Base-by-base conservation (phyloP, 495 filamentous ascomycete species). In the Lophiostoma macrostomum region DNA sequence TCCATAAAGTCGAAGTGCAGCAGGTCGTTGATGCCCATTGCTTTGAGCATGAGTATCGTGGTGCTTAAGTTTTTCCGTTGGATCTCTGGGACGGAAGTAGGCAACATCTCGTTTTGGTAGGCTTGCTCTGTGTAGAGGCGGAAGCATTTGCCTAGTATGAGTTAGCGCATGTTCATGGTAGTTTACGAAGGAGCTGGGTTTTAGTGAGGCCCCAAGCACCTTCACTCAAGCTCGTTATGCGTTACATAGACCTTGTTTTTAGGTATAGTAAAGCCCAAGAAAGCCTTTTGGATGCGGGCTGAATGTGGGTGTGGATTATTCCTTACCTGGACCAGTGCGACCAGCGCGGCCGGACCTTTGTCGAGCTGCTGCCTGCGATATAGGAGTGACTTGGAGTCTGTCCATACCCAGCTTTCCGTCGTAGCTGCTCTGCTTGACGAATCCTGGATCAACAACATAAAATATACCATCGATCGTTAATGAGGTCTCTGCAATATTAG, bases 1-100 rank as follows among this genome's bases (percentile, higher is more conserved):
- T 97, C 94, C 91, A 99, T 96, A 63, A 97, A 99, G 67, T 96
- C 91, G 62, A 99, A 99, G 56, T 95, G 89, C 10, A 99, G 80
- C 3, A 99, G 75, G 63, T 99, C 93, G 61, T 97, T 96, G 66
- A 99, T 97, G 3, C 93, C 93, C 91, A 97, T 97, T 1, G 93
- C 93, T 69, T 99, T 99, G 25, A 99, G 78, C 90, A 97, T 95
- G 23, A 99, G 81, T 69, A 99, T 97, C 2, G 93, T 96, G 49
- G 85, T 80, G 0, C 87, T 85, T n/a, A 99, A 70, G 61, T 97
- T 97, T 66, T 96, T 90, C 6, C 93, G 80, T 64, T 99, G 93
- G 41, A 99, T 99, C 63, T 97, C 94, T 8, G 93, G 93, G 47
- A 97, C 90, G 0, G 89, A 88, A 0, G 90, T 95, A 0, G 93